Percentiles rank a stretch among this genome's conserved stretches.
Conservation (phyloP, 306 rosid species). For the Dalbergia cochinchinensis region DNA sequence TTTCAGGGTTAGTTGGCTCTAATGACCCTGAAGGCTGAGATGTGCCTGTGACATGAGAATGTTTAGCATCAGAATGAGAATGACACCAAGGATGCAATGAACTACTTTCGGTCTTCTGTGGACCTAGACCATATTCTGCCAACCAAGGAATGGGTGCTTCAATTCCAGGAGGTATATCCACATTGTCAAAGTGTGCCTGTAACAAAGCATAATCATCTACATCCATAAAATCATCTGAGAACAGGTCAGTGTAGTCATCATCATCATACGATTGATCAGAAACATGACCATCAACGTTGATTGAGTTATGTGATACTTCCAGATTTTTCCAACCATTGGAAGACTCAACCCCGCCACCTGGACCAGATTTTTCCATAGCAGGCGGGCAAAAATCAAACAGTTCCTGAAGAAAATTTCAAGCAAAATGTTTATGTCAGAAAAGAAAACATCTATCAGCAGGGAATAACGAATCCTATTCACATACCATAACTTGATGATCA, state of each 20-base stretch:
- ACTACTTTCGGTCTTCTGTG: conserved; percentile 50
- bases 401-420: conserved; percentile 51
- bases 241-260: conserved; percentile 48
- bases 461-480: conserved; percentile 45
- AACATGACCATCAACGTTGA: conserved; percentile 59
- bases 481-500: conserved; percentile 63
- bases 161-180: conserved; percentile 76
- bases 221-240: conserved; percentile 64
- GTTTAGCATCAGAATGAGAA: conserved; percentile 40
- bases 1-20: conserved; percentile 36
- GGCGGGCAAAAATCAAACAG: conserved; percentile 29
- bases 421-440: conserved; percentile 29
- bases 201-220: conserved; percentile 64
- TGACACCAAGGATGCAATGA: conserved; percentile 38
- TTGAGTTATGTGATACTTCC: conserved; percentile 51
- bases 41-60: conserved; percentile 34
- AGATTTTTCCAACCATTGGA: conserved; percentile 40
- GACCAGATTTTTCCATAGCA: conserved; percentile 49
- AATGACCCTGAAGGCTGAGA: conserved; percentile 45
- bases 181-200: conserved; percentile 81
- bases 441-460: conserved; percentile 28
- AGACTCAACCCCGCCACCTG: conserved; percentile 56
- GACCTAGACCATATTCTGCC: conserved; percentile 49
- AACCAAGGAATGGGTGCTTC: conserved; percentile 85
- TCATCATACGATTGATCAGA: conserved; percentile 62